Conservation (phyloP, 495 filamentous ascomycete species). For the Tuber indicum region DNA sequence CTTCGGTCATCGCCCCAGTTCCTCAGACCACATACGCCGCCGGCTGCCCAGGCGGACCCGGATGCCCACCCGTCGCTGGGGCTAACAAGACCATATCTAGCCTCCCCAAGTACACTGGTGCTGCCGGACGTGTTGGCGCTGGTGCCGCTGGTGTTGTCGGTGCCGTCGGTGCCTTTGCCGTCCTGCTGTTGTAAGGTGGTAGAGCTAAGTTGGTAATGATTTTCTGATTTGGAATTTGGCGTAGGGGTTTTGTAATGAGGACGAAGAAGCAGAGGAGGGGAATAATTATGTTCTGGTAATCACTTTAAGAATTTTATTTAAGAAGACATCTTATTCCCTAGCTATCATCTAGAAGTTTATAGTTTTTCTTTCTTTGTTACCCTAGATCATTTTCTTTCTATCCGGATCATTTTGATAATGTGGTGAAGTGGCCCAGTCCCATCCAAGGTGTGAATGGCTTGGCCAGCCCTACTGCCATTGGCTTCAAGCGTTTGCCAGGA, state of each 20-base stretch:
- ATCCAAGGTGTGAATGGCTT: not conserved
- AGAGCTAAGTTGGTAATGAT: not conserved
- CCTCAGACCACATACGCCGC: not conserved
- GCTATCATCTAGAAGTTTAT: not conserved
- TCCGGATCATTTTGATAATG: not conserved
- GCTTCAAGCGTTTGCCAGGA: not conserved
- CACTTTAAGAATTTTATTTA: not conserved
- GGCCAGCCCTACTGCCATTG: not conserved
- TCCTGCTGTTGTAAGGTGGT: not conserved
- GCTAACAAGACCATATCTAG: not conserved
- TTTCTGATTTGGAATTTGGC: constrained; percentile 5
- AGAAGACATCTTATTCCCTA: not conserved
- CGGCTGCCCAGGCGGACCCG: constrained; percentile 2
- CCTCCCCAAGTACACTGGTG: not conserved
- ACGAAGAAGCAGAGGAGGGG: not conserved
- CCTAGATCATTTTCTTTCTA: not conserved
- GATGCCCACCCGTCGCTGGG: not conserved
- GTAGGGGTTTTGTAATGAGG: constrained; percentile 5
- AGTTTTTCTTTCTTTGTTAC: not conserved
- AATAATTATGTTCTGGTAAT: constrained; percentile 2
- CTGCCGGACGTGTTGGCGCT: not conserved
- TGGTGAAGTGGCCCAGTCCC: not conserved
- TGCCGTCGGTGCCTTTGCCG: not conserved
- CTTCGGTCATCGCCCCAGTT: not conserved
- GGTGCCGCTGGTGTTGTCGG: not conserved